Base-by-base conservation (phyloP, 2,329 filamentous ascomycete genomes). In the Colletotrichum ledebouriae region DNA sequence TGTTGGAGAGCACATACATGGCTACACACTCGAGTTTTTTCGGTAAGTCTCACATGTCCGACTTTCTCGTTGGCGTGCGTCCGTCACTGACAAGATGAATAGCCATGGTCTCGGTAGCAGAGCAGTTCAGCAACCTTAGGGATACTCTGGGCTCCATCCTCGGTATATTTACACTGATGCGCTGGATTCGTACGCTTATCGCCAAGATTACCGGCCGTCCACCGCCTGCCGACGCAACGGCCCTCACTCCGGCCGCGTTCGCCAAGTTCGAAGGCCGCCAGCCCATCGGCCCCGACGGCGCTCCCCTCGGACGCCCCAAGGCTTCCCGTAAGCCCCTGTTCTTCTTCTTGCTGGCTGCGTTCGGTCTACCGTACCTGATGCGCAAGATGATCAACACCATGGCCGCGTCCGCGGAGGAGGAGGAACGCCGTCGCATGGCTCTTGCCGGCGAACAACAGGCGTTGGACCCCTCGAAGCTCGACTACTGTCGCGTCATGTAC, bases 1-100 rank as follows among this genome's bases (percentile, higher is more conserved):
- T 99, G 96, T 86, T 99, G 33, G 96, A 99, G 82, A 98, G 96
- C 84, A 98, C 96, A 11, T 99, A 98, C 76, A 99, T 99, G 97
- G 96, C 97, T 34, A 99, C 96, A 0, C 96, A 99, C 80, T 98
- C 94, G 6, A 97, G 94, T 61, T 99, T 99, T 81, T 99, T 98
- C 76, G 94, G 94, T 97, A 87, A 75, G 91, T 81, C 13, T 2
- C 22, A 22, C 20, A 6, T 3, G 6, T 33, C n/a, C 20, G 29
- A 56, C 0, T 29, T 6, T 2, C 7, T 17, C 7, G 6, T 22
- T 5, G 20, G 22, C 13, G 6, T 11, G 39, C 39, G 20, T 63
- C 10, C 39, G 20, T 63, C 10, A 75, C 49, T 49, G 29, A 70
- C 53, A 67, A 55, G 11, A 20, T 15, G 7, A 41, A 46, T 71